Percentiles rank a stretch among this genome's conserved stretches.
phyloP scores from a whole-genome alignment of 768 basidiomycete species.

The Terana coerulea region DNA sequence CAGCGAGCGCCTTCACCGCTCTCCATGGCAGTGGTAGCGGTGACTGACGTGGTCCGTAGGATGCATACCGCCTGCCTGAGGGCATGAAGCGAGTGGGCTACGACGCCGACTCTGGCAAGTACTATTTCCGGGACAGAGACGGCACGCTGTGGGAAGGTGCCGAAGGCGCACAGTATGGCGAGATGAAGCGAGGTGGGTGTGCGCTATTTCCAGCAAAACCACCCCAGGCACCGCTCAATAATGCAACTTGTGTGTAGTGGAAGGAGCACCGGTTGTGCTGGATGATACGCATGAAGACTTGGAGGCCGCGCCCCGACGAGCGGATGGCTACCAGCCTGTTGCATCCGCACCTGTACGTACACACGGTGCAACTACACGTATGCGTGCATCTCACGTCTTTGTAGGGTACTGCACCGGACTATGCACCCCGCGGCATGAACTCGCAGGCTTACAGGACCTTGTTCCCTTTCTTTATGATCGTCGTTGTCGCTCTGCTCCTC shows the following conservation, averaged over 20 bases:
- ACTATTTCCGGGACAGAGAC: conserved; percentile 56
- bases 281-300: conserved; percentile 40
- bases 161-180: conserved; percentile 61
- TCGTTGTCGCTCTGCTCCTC: conserved; percentile 57
- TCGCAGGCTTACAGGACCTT: conserved; percentile 48
- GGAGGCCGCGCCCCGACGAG: conserved; percentile 51
- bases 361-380: background rate
- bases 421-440: conserved; percentile 1
- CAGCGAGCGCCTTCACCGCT: conserved; percentile 3
- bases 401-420: background rate
- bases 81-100: conserved; percentile 68
- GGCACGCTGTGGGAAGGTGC: conserved; percentile 54
- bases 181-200: conserved; percentile 37
- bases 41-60: conserved; percentile 29
- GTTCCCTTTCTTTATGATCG: conserved; percentile 68
- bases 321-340: conserved; percentile 57
- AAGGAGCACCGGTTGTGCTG: background rate
- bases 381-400: background rate
- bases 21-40: background rate
- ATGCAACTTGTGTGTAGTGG: conserved; percentile 2
- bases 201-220: conserved; percentile 1
- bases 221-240: background rate
- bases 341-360: conserved; percentile 44
- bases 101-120: conserved; percentile 65
- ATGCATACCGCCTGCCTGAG: conserved; percentile 49